Conservation (phyloP, 108 stramenopile species). For the Cyclotella distinguenda region DNA sequence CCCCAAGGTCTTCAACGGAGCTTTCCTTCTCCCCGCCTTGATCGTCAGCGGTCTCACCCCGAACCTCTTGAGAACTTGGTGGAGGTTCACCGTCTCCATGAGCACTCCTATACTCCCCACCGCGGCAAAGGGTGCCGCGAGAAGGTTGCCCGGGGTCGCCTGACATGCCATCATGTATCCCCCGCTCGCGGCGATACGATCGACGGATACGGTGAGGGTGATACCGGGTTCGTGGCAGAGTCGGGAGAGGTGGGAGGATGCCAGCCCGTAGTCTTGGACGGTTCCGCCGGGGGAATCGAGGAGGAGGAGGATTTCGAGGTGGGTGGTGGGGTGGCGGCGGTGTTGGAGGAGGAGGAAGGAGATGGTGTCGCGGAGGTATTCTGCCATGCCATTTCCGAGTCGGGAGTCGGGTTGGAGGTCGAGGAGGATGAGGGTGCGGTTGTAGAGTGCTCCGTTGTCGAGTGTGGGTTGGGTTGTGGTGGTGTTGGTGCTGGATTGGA, state of each 20-base stretch:
- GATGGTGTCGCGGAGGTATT: slow-evolving; percentile 62
- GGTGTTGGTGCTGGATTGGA: slow-evolving; percentile 1
- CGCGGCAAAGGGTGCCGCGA: slow-evolving; percentile 83
- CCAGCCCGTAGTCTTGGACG: slow-evolving; percentile 75
- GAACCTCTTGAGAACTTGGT: slow-evolving; percentile 59
- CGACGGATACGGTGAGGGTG: slow-evolving; percentile 57
- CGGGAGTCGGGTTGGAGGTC: slow-evolving; percentile 51
- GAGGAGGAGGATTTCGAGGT: slow-evolving; percentile 65
- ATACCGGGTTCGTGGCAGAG: slow-evolving; percentile 55
- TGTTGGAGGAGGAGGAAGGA: slow-evolving; percentile 66
- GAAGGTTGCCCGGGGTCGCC: slow-evolving; percentile 55
- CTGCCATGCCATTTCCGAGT: slow-evolving; percentile 47
- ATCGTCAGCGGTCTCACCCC: slow-evolving; percentile 68
- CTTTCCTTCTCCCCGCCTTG: slow-evolving; percentile 78
- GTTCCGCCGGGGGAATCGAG: slow-evolving; percentile 70
- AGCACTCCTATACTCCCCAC: slow-evolving; percentile 81
- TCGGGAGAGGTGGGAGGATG: slow-evolving; percentile 65
- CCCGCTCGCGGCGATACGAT: slow-evolving; percentile 65
- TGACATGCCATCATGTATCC: slow-evolving; percentile 83
- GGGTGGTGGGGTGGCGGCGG: slow-evolving; percentile 50
- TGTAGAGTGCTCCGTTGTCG: slow-evolving; percentile 37
- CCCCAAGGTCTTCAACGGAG: slow-evolving; percentile 63
- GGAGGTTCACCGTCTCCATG: slow-evolving; percentile 67
- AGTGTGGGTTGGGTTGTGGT: slow-evolving; percentile 7
- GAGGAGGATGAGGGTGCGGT: slow-evolving; percentile 66